Base-by-base conservation (phyloP, 352 stramenopile species). In the Thalassiosira hispida region DNA sequence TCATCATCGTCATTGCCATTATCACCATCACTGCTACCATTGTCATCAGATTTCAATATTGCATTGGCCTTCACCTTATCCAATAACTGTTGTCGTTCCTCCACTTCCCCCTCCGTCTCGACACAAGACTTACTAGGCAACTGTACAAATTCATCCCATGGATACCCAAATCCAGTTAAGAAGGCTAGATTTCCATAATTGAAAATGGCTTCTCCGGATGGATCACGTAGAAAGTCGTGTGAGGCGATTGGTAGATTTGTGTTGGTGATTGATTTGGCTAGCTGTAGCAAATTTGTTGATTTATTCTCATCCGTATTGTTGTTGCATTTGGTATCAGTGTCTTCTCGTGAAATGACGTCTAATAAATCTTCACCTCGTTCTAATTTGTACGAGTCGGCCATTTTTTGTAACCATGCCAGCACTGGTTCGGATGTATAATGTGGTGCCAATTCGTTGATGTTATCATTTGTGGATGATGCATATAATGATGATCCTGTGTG, bases 211-310 rank as follows among this genome's bases (percentile, higher is more conserved):
- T 75, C 38, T 22, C 42, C 63, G 18, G 52, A 55, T 3, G 73
- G 55, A 64, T 81, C 57, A 22, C 76, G 76, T 7, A 84, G 27
- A 65, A 84, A 84, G 23, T 84, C 76, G 44, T 84, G 76, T n/a
- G 76, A 84, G 64, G 76, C 76, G 11, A 84, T 68, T 7, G 68
- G 55, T 29, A 84, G 53, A 31, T 52, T 31, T n/a, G 68, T 46
- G 5, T 20, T 29, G 20, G 76, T 68, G 51, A 52, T 73, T 14
- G 67, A 14, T 25, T 7, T 46, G n/a, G 76, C 76, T 25, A 84
- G 42, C 12, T 61, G 60, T 1, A 69, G 27, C 27, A 66, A 53
- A 25, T 9, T 16, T 29, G 42, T 38, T 12, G 61, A n/a, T 62
- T 14, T 67, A 33, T 63, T 14, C 16, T 70, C 25, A 53, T 67